A percentile compares a stretch with the other conserved stretches of the same genome.
Evolutionary conservation across 306 rosid species (phyloP).

Genomic region (Rosa lucieae): DNA sequence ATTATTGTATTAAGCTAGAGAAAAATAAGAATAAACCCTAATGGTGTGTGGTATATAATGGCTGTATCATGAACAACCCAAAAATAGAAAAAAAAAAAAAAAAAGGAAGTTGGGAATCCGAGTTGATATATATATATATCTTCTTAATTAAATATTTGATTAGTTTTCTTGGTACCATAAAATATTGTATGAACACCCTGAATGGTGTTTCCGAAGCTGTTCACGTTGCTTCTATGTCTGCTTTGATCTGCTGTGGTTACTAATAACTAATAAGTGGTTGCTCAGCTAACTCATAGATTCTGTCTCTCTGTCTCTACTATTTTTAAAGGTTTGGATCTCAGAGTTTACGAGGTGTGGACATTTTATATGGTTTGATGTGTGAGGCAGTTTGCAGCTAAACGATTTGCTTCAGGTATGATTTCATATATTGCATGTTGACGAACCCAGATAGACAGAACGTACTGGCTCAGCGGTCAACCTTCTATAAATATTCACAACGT

Average conservation of each 20-base stretch:
- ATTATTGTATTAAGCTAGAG: not conserved
- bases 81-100: slow-evolving; percentile 21
- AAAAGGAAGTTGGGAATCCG: slow-evolving; percentile 38
- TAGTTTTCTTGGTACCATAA: slow-evolving; percentile 42
- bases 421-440: not conserved
- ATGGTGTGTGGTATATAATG: slow-evolving; percentile 24
- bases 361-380: not conserved
- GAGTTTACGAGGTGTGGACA: not conserved
- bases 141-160: not conserved
- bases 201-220: slow-evolving; percentile 58
- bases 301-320: slow-evolving; percentile 35
- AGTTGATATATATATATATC: slow-evolving; percentile 21
- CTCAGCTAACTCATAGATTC: slow-evolving; percentile 53
- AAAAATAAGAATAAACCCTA: slow-evolving; percentile 7
- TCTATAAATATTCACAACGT: not conserved
- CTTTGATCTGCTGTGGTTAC: slow-evolving; percentile 25
- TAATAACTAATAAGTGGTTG: slow-evolving; percentile 35
- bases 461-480: slow-evolving; percentile 14
- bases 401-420: slow-evolving; percentile 14
- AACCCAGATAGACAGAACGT: slow-evolving; percentile 16
- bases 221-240: slow-evolving; percentile 42
- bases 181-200: slow-evolving; percentile 37
- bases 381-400: slow-evolving; percentile 13
- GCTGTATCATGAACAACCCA: slow-evolving; percentile 41
- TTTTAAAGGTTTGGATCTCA: slow-evolving; percentile 1